phyloP scores from a whole-genome alignment of 192 early-diverging fungal species.

The Gigaspora rosea region DNA sequence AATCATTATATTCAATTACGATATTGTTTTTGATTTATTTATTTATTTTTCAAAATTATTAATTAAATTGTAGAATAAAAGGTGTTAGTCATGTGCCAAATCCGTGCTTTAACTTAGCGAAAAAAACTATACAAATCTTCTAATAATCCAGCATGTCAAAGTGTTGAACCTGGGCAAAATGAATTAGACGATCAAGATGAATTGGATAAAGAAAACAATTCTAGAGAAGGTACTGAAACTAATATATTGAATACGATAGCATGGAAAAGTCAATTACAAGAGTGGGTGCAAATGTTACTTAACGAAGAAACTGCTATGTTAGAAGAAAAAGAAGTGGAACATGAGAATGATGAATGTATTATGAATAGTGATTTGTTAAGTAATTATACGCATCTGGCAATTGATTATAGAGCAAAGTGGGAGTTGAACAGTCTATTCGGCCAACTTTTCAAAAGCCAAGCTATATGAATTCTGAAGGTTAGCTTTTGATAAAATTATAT shows the following conservation, averaged over 20 bases:
- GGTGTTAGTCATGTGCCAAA: too few relatives aligned
- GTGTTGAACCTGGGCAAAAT: too few relatives aligned
- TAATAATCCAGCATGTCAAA: too few relatives aligned
- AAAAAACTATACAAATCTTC: too few relatives aligned
- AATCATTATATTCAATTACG: not conserved
- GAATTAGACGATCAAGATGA: not conserved
- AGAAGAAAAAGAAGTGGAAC: not conserved
- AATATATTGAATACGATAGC: not conserved
- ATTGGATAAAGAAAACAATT: not conserved
- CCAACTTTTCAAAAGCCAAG: too few relatives aligned
- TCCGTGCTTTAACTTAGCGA: too few relatives aligned
- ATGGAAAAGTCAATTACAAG: not conserved
- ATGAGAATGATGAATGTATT: not conserved
- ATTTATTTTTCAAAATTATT: not conserved
- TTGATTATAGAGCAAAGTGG: not conserved
- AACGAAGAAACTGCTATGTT: not conserved
- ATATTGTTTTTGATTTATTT: not conserved
- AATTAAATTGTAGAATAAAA: too few relatives aligned
- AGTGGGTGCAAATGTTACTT: not conserved
- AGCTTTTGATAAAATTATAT: too few relatives aligned
- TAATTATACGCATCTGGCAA: constrained; percentile 1
- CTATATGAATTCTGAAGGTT: too few relatives aligned
- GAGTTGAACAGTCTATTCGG: not conserved
- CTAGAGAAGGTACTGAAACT: not conserved
- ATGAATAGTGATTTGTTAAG: constrained; percentile 19